phyloP scores from a whole-genome alignment of 2,329 filamentous ascomycete species.

The Tricladium varicosporioides region DNA sequence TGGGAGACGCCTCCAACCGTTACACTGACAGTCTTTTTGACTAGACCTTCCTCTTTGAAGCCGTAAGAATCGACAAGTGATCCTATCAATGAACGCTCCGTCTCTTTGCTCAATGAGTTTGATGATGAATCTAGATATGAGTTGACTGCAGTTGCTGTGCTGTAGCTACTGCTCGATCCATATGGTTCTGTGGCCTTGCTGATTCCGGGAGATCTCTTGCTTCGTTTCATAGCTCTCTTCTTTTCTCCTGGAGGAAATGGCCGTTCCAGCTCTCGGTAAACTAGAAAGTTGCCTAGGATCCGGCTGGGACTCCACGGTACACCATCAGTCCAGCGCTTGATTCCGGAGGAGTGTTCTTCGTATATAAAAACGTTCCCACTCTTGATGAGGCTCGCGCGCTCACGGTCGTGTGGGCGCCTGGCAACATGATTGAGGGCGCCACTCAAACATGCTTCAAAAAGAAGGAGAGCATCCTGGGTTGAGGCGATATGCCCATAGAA shows the following conservation, averaged over 20 bases:
- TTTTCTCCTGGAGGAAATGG: slow-evolving; percentile 82
- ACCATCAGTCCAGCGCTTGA: slow-evolving; percentile 93
- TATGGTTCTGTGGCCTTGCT: slow-evolving; percentile 27
- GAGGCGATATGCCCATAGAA: slow-evolving; percentile 29
- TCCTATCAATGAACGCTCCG: slow-evolving; percentile 56
- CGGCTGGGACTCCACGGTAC: slow-evolving; percentile 90
- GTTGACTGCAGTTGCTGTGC: slow-evolving; percentile 8
- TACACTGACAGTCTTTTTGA: slow-evolving; percentile 93
- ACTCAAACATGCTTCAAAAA: slow-evolving; percentile 76
- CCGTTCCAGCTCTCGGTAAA: slow-evolving; percentile 98
- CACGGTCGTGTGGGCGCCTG: slow-evolving; percentile 81
- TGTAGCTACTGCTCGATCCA: slow-evolving; percentile 17
- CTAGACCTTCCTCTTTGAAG: slow-evolving; percentile 77
- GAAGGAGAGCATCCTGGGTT: slow-evolving; percentile 61
- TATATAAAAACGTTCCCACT: slow-evolving; percentile 91
- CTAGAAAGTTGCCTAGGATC: slow-evolving; percentile 94
- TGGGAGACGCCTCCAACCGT: slow-evolving; percentile 72
- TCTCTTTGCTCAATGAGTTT: slow-evolving; percentile 31
- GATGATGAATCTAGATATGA: slow-evolving; percentile 21
- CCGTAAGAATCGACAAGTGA: slow-evolving; percentile 87
- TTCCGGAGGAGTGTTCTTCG: slow-evolving; percentile 84
- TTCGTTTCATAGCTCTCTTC: slow-evolving; percentile 76
- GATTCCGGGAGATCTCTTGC: slow-evolving; percentile 40
- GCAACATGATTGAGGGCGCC: slow-evolving; percentile 73
- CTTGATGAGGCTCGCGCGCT: slow-evolving; percentile 72